Base-by-base conservation (phyloP, 106 monocot species). In the Ottelia alismoides region DNA sequence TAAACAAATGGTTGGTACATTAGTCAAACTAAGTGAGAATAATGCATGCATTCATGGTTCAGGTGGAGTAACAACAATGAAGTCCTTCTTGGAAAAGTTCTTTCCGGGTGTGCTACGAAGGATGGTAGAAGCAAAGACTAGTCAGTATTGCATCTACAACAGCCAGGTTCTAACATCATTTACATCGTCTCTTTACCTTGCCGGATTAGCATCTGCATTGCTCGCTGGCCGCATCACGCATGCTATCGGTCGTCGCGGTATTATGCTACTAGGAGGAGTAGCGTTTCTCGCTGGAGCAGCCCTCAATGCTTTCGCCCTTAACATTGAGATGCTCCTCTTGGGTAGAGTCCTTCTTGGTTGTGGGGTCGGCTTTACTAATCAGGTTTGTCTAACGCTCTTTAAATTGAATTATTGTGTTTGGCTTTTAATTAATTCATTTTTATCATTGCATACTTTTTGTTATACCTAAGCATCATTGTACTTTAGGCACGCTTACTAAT, bases 11-110 rank as follows among this genome's bases (percentile, higher is more conserved):
- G n/a, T n/a, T n/a, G n/a, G n/a, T n/a, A n/a, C n/a, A n/a, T n/a
- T n/a, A n/a, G n/a, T n/a, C n/a, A n/a, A n/a, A n/a, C n/a, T n/a
- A n/a, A n/a, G n/a, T n/a, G n/a, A n/a, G n/a, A n/a, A n/a, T n/a
- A n/a, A n/a, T n/a, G n/a, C 35, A 40, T 6, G 14, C 14, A 40
- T 6, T n/a, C n/a, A n/a, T n/a, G n/a, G 25, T 24, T 3, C 43
- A 78, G 77, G 73, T 32, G 72, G 72, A 0, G 78, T 73, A 53
- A 73, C 72, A 20, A 45, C 78, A 25, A 78, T 78, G 73, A 48
- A 55, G 29, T 60, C 78, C 25, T 73, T 78, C 26, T 58, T 78
- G 1, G 43, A 28, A 25, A 22, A 31, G 20, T 78, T 78, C 56
- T 78, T 78, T 22, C 78, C 78, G 0, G 24, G 2, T 1, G 68